Conservation (phyloP, 2,329 filamentous ascomycete species). For the Fusarium euwallaceae region DNA sequence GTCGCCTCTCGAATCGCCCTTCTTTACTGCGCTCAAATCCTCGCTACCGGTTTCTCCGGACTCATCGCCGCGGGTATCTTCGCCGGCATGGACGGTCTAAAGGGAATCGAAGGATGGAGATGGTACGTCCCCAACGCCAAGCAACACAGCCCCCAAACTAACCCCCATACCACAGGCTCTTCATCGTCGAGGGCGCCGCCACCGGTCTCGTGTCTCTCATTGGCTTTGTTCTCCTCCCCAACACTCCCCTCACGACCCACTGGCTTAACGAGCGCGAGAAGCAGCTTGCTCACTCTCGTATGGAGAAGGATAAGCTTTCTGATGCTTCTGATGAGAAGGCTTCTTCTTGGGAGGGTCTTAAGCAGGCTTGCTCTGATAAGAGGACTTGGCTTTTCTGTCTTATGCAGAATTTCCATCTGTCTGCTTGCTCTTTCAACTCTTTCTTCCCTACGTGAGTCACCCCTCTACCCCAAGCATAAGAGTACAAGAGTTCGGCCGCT, state of each 20-base stretch:
- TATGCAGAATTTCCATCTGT: constrained; percentile 69
- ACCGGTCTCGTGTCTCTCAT: constrained; percentile 48
- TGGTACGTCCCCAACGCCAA: constrained; percentile 55
- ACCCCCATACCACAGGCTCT: constrained; percentile 34
- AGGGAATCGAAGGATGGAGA: constrained; percentile 71
- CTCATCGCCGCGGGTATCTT: constrained; percentile 73
- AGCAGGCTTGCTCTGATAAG: constrained; percentile 62
- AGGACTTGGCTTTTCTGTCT: constrained; percentile 66
- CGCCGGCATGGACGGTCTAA: constrained; percentile 52
- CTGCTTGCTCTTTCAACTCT: constrained; percentile 61
- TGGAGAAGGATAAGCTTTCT: constrained; percentile 65
- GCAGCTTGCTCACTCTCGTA: constrained; percentile 61
- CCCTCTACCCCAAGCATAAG: too few relatives aligned
- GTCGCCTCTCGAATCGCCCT: constrained; percentile 72
- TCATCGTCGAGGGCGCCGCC: constrained; percentile 68
- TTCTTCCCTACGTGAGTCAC: constrained; percentile 60
- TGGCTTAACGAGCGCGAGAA: constrained; percentile 61
- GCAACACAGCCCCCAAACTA: neutral
- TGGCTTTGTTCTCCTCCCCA: constrained; percentile 51
- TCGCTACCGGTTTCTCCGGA: constrained; percentile 77
- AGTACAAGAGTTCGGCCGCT: neutral
- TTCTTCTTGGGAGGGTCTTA: constrained; percentile 61
- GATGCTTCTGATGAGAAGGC: constrained; percentile 54
- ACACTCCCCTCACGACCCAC: constrained; percentile 59
- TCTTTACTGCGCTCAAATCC: constrained; percentile 70